Evolutionary conservation across 2,329 filamentous ascomycete genomes (phyloP).

Genomic region (Colletotrichum lupini): DNA sequence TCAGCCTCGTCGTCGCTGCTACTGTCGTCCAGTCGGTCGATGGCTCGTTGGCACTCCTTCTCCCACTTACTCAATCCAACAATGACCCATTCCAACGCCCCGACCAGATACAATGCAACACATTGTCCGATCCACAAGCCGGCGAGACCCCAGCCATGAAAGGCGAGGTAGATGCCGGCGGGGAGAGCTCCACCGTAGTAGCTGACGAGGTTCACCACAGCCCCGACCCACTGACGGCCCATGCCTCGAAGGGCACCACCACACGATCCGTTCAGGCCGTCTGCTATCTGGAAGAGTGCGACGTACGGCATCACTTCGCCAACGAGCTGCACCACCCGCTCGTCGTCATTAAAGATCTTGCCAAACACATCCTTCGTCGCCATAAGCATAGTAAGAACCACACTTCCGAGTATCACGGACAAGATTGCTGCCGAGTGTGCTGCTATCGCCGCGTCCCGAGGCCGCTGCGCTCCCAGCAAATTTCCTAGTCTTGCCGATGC

Average conservation of each 20-base stretch:
- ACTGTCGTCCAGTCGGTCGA: conserved; percentile 73
- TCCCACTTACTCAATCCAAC: conserved; percentile 84
- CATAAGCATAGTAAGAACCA: conserved; percentile 78
- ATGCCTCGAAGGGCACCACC: conserved; percentile 85
- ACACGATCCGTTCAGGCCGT: conserved; percentile 87
- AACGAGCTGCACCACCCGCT: conserved; percentile 77
- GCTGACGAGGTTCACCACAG: conserved; percentile 81
- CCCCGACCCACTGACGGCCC: conserved; percentile 88
- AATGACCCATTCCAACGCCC: conserved; percentile 81
- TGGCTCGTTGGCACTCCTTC: conserved; percentile 75
- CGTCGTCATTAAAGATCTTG: conserved; percentile 83
- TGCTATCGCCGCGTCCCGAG: conserved; percentile 74
- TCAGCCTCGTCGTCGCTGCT: conserved; percentile 13
- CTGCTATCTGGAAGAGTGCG: conserved; percentile 89
- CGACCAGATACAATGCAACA: conserved; percentile 83
- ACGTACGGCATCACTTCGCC: conserved; percentile 86
- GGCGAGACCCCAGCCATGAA: conserved; percentile 84
- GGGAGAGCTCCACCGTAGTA: conserved; percentile 88
- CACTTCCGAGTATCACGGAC: conserved; percentile 73
- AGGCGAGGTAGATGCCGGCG: conserved; percentile 85
- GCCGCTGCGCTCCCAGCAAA: conserved; percentile 75
- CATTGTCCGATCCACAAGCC: conserved; percentile 89
- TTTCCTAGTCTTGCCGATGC: conserved; percentile 84
- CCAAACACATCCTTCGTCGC: conserved; percentile 78
- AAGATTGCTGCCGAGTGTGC: conserved; percentile 82